Percentiles rank a stretch among this genome's conserved stretches.
These are phyloP conservation scores for Pichia eremophila DNA, from an alignment of 805 yeast genomes.

Conservation along the genomic window DNA sequence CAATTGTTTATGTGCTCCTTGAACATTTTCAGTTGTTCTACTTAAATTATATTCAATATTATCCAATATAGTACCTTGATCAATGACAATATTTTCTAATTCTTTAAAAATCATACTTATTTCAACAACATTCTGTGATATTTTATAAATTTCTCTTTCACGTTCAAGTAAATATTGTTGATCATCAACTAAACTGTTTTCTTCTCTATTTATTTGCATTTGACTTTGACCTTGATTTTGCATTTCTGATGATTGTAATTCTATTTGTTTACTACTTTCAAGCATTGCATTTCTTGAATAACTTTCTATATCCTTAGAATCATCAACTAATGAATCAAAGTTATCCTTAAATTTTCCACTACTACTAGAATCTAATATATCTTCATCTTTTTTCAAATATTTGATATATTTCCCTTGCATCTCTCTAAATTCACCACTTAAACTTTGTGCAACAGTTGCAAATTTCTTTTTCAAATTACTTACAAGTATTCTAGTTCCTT, in stretches of 20 bases:
- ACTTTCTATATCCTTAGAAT: conserved; percentile 27
- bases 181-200: conserved; percentile 44
- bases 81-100: conserved; percentile 83
- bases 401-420: conserved; percentile 85
- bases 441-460: conserved; percentile 76
- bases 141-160: conserved; percentile 79
- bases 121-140: conserved; percentile 92
- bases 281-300: conserved; percentile 46
- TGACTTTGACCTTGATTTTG: conserved; percentile 24
- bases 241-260: conserved; percentile 9
- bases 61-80: conserved; percentile 91
- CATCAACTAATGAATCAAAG: background rate
- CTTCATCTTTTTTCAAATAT: conserved; percentile 73
- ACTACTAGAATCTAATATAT: background rate
- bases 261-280: conserved; percentile 34
- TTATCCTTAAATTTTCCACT: conserved; percentile 11
- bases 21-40: conserved; percentile 66
- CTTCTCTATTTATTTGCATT: conserved; percentile 30
- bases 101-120: conserved; percentile 90
- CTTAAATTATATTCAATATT: conserved; percentile 88
- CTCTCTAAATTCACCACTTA: conserved; percentile 70
- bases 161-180: conserved; percentile 66
- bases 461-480: conserved; percentile 75
- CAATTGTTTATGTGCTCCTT: conserved; percentile 70
- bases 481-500: conserved; percentile 36